Conservation (phyloP, 306 rosid genomes). For the Dryas drummondii region DNA sequence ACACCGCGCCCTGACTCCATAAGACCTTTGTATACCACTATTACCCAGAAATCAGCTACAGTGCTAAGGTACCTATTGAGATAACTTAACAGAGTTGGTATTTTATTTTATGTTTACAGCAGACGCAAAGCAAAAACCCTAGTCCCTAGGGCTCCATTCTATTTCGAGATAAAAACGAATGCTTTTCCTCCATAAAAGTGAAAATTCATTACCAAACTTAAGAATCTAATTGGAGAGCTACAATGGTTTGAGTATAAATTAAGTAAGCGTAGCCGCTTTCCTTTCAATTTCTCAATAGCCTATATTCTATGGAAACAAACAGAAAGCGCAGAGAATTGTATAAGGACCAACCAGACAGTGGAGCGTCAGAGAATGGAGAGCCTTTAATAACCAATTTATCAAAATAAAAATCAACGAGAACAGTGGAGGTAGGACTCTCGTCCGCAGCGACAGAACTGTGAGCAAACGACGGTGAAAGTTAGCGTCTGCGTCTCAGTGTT, state of each 20-base stretch:
- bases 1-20: background rate
- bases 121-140: constrained; percentile 8
- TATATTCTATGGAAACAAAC: background rate
- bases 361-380: background rate
- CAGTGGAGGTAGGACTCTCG: constrained; percentile 2
- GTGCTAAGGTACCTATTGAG: background rate
- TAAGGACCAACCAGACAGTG: background rate
- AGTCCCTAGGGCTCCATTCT: background rate
- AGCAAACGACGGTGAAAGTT: background rate
- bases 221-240: background rate
- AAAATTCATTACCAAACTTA: background rate
- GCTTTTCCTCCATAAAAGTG: background rate
- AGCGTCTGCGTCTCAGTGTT: background rate
- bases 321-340: background rate
- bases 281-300: background rate
- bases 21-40: background rate
- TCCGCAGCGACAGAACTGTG: background rate
- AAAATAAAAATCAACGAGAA: background rate
- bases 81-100: background rate
- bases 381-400: background rate
- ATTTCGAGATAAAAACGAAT: background rate
- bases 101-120: background rate
- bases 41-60: background rate
- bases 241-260: background rate
- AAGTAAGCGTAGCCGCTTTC: background rate